Evolutionary conservation across 2,329 filamentous ascomycete species (phyloP).

Genomic region (Aureobasidium sp.): DNA sequence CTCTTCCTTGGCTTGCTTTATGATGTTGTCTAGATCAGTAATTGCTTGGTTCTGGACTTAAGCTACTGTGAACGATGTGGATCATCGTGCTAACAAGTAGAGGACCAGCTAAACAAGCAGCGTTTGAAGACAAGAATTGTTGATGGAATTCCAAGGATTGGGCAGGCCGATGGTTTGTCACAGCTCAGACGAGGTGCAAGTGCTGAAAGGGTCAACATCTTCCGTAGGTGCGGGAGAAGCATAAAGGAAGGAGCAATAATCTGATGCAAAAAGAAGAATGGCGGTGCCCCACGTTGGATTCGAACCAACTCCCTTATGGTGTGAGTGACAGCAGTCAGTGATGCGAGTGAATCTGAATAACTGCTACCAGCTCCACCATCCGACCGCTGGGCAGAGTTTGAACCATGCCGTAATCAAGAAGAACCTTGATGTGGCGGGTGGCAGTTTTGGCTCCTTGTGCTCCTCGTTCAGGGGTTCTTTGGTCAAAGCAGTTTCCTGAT

Average conservation of each 20-base stretch:
- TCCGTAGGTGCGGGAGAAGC: no score
- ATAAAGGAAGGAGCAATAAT: neutral
- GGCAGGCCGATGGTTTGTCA: no score
- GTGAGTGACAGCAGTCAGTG: neutral
- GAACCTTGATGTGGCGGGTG: neutral
- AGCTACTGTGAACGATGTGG: no score
- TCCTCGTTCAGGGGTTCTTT: neutral
- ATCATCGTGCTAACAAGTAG: no score
- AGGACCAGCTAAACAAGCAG: no score
- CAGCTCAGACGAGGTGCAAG: no score
- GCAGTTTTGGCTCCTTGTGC: neutral
- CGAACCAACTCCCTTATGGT: neutral
- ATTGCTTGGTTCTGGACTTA: no score
- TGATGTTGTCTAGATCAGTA: no score
- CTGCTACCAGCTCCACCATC: neutral
- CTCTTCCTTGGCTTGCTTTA: no score
- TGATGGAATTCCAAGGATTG: no score
- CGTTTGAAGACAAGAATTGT: no score
- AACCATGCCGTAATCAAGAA: neutral
- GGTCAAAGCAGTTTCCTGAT: neutral
- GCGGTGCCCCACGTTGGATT: neutral
- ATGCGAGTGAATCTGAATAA: neutral
- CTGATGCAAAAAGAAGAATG: neutral
- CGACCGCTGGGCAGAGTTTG: neutral
- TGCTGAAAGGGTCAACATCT: no score